Evolutionary conservation across 139 green algal genomes (phyloP), one percentile per base, ranked within the genome.

Genomic region (Chlamydomonas schloesseri): DNA sequence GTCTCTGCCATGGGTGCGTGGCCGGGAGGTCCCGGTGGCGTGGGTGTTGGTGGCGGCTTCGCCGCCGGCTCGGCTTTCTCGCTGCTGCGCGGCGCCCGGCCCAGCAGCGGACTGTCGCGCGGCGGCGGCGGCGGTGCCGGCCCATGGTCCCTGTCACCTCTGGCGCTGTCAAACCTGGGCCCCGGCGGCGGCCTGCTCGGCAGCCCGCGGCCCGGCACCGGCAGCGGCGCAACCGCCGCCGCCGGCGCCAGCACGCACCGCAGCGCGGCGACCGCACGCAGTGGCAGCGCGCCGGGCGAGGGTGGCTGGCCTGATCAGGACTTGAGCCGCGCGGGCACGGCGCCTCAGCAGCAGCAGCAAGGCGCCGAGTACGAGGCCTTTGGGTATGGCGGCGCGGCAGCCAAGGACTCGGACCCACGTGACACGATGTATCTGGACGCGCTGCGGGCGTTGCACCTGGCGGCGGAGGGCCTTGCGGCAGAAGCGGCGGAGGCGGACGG

Each of bases 361-460:
- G 42, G 42, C 42, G 42, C 42, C 8, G 42, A 8, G 42, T 50
- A 50, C 42, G 42, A 50, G 8, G 5, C 42, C 6, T 50, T 13
- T 8, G 42, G 42, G 6, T 50, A 50, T 8, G 42, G 42, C 42
- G 42, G 42, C 42, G 42, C 6, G 42, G 62, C 34, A 11, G 2
- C 62, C 3, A 31, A 28, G 20, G 77, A 83, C 18, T 46, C 37
- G 18, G 78, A 84, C 64, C 78, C 78, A 13, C 78, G 78, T 42
- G 78, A 84, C 64, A 84, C 78, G 3, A 46, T 50, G 21, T 84
- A 84, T 29, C 65, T 84, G 29, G 78, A 84, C 42, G 78, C 78
- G 78, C 78, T 84, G 78, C 78, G 78, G 28, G 26, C 78, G 64
- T 64, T 84, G 64, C 78, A 84, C 78, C 17, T 75, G 46, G 78